Percentiles rank a stretch among this genome's conserved stretches.
phyloP scores from a whole-genome alignment of 2,329 filamentous ascomycete species.

The Neofusicoccum umdonicola region DNA sequence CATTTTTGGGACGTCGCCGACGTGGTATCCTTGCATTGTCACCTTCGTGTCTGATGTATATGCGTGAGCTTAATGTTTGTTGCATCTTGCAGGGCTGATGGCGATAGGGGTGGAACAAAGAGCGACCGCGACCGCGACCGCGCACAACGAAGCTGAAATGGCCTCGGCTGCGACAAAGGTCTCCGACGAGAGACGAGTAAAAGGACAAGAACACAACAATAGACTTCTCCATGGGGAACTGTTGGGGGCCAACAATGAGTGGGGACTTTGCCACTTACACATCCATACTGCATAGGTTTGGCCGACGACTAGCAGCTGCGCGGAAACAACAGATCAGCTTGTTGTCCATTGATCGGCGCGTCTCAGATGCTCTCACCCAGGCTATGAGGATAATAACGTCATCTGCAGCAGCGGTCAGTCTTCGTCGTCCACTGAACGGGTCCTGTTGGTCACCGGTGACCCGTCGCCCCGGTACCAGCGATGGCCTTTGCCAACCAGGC shows the following conservation, averaged over 20 bases:
- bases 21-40: constrained; percentile 33
- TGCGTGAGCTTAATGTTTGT: not conserved
- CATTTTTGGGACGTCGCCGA: constrained; percentile 31
- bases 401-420: constrained; percentile 2
- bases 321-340: not conserved
- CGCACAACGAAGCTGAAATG: too few species aligned
- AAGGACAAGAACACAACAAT: too few species aligned
- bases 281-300: constrained; percentile 10
- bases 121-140: too few species aligned
- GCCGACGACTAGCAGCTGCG: not conserved
- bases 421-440: not conserved
- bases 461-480: not conserved
- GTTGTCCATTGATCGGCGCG: not conserved
- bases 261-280: not conserved
- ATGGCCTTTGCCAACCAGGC: not conserved
- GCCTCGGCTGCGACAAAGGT: too few species aligned
- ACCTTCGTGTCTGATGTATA: constrained; percentile 26
- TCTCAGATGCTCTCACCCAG: not conserved
- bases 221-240: too few species aligned
- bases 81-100: too few species aligned
- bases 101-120: too few species aligned
- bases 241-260: not conserved
- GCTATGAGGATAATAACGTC: constrained; percentile 4
- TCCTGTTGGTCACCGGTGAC: not conserved
- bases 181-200: too few species aligned